Evolutionary conservation across 2,329 filamentous ascomycete species (phyloP).

Genomic region (Tolypocladium nubicola): DNA sequence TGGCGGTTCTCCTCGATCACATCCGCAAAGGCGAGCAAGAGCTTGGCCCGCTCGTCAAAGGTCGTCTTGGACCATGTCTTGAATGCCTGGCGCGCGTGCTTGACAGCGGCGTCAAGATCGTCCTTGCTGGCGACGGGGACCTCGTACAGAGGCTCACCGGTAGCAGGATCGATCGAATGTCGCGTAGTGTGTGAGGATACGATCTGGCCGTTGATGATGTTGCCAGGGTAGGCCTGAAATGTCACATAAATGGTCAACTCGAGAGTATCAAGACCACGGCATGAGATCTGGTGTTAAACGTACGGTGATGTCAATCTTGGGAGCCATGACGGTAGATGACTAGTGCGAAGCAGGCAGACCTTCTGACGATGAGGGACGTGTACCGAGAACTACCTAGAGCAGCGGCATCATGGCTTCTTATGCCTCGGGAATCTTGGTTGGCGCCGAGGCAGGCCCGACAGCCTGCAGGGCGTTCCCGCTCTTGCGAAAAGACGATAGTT

Average conservation of each 20-base stretch:
- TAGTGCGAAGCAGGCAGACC: neutral
- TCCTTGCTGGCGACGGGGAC: conserved; percentile 15
- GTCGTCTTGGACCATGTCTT: conserved; percentile 16
- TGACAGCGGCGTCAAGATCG: conserved; percentile 19
- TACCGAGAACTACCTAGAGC: neutral
- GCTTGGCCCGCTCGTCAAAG: conserved; percentile 12
- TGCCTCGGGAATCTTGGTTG: neutral
- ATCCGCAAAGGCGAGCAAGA: conserved; percentile 14
- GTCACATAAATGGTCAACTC: neutral
- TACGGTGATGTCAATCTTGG: neutral
- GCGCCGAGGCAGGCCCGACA: neutral
- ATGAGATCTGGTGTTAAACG: neutral
- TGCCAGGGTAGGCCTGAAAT: conserved; percentile 1
- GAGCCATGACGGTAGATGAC: neutral
- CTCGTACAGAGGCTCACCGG: conserved; percentile 18
- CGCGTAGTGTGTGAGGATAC: conserved; percentile 8
- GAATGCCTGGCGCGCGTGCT: conserved; percentile 15
- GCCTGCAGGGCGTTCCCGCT: neutral
- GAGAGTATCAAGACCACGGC: neutral
- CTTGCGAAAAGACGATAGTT: neutral
- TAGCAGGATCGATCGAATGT: conserved; percentile 17
- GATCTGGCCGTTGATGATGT: conserved; percentile 14
- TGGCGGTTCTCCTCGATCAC: conserved; percentile 13
- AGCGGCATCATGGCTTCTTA: neutral
- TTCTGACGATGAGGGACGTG: too few relatives aligned